These are phyloP conservation scores for Psidium guajava DNA, from an alignment of 345 rosid species.

Conservation along the genomic window DNA sequence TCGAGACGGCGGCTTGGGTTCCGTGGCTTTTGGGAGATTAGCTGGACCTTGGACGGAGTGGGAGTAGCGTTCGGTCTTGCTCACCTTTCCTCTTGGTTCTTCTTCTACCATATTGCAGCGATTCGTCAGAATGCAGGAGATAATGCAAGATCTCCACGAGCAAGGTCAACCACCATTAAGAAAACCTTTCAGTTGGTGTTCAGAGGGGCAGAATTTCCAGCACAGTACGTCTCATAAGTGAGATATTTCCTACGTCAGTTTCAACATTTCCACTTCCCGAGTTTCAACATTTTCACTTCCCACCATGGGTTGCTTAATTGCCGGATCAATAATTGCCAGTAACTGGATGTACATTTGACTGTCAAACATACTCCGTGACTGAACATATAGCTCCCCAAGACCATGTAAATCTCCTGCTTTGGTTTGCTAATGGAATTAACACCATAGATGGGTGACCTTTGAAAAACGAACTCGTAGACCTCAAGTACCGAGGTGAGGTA, in stretches of 20 bases:
- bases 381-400: slow-evolving; percentile 83
- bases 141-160: slow-evolving; percentile 57
- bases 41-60: no score
- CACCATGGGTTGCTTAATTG: slow-evolving; percentile 45
- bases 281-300: slow-evolving; percentile 52
- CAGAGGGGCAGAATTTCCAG: slow-evolving; percentile 70
- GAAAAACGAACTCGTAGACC: slow-evolving; percentile 72
- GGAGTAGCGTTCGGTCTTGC: no score
- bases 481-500: slow-evolving; percentile 76
- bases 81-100: no score
- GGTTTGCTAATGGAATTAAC: slow-evolving; percentile 53
- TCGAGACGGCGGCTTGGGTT: no score
- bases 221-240: slow-evolving; percentile 67
- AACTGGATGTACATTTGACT: slow-evolving; percentile 63
- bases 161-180: slow-evolving; percentile 78
- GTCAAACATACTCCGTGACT: slow-evolving; percentile 82
- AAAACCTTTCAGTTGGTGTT: slow-evolving; percentile 64
- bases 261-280: no score
- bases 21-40: no score
- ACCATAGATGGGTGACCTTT: slow-evolving; percentile 51
- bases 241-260: slow-evolving; percentile 67
- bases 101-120: slow-evolving; percentile 38
- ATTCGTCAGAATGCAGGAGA: slow-evolving; percentile 54
- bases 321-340: slow-evolving; percentile 58
- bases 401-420: slow-evolving; percentile 85